Evolutionary conservation across 306 rosid genomes (phyloP), one percentile per base, ranked within the genome.

Genomic region (Arachis stenosperma): DNA sequence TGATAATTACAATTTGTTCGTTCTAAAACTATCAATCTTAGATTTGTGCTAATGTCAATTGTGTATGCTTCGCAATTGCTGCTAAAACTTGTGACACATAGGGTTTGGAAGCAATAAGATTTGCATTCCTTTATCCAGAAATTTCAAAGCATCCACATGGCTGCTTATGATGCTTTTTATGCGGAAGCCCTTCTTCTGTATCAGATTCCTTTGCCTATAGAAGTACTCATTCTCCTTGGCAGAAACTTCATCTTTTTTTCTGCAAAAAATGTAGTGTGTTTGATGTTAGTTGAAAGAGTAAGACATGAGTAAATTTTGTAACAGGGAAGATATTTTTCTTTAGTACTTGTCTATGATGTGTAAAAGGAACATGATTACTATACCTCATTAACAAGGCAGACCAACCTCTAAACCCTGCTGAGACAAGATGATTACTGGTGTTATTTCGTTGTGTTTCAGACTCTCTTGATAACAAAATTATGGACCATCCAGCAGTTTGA

Each of bases 331-430:
- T 22, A 22, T 22, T 22, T 22, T 22, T 22, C 27, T 22, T 22
- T 22, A 22, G 27, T 22, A 22, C 27, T 22, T 22, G 27, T 22
- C 27, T 22, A 22, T 22, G 27, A 22, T 22, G 27, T 22, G 27
- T 22, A 22, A 22, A 77, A 47, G 64, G 71, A 78, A 65, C 58
- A 57, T 51, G 40, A 43, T 42, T 22, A 22, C 27, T 22, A 22
- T 87, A 92, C 98, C 98, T 85, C 98, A 92, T 85, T 48, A 88
- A 67, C 89, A 92, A 78, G 60, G 83, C 78, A 17, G 85, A 84
- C 95, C 96, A 83, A 54, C 62, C 87, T 40, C 75, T 81, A 61
- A 58, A 86, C 37, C 98, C 98, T 3, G 84, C 82, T 53, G 93
- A 74, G 68, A 70, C 29, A 78, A 92, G 97, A 64, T 56, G 70